Percentiles rank a stretch among this genome's conserved stretches.
These are phyloP conservation scores for Oryza brachyantha DNA, from an alignment of 176 grass and related monocot species.

Conservation along the genomic window DNA sequence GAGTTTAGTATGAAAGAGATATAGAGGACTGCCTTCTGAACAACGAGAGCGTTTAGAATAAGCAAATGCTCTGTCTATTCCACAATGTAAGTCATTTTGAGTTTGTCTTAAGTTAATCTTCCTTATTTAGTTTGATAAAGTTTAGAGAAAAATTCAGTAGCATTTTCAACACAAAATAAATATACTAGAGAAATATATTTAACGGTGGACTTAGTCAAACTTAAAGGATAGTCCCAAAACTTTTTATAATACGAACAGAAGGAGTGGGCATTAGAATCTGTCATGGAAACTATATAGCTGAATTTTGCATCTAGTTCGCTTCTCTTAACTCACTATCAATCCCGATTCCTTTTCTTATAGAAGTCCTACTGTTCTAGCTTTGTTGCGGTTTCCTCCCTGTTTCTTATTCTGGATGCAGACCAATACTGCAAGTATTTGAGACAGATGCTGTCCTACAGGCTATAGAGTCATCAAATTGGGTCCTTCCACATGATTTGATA, in stretches of 20 bases:
- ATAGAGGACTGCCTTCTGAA: neutral
- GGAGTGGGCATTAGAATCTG: neutral
- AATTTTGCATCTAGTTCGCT: neutral
- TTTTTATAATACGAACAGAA: too few relatives aligned
- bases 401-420: neutral
- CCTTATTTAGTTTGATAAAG: too few relatives aligned
- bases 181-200: too few relatives aligned
- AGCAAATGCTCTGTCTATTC: neutral
- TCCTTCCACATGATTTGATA: neutral
- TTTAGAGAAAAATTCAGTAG: too few relatives aligned
- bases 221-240: too few relatives aligned
- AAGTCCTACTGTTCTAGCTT: neutral
- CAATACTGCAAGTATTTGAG: neutral
- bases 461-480: neutral
- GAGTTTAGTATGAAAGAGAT: neutral
- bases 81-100: too few relatives aligned
- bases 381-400: neutral
- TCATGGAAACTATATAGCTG: neutral
- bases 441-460: neutral
- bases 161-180: too few relatives aligned
- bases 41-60: neutral
- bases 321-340: neutral
- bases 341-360: neutral
- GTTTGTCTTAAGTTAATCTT: too few relatives aligned
- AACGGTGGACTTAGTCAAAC: too few relatives aligned